Conservation (phyloP, 352 stramenopile species). For the Thalassiosira exigua region DNA sequence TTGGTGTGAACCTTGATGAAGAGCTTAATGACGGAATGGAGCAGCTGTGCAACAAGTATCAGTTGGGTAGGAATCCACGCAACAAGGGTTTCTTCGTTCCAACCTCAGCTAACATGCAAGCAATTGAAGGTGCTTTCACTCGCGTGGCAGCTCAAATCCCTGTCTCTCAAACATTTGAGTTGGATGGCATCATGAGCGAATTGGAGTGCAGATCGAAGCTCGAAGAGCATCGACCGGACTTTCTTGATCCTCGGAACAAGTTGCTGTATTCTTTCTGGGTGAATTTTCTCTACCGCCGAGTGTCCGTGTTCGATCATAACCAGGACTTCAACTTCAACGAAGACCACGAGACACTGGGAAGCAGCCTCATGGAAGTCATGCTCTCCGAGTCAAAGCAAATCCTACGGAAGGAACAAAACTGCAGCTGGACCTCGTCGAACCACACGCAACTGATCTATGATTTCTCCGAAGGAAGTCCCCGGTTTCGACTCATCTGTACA, state of each 20-base stretch:
- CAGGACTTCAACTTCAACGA: conserved; percentile 65
- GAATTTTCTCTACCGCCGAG: conserved; percentile 51
- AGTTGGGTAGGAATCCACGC: not conserved
- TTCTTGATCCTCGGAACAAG: conserved; percentile 43
- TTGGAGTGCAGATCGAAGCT: conserved; percentile 54
- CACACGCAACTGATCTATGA: conserved; percentile 72
- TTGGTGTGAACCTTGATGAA: conserved; percentile 50
- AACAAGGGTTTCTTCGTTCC: conserved; percentile 63
- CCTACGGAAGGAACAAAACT: conserved; percentile 39
- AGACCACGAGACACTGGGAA: conserved; percentile 53
- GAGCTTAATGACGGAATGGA: conserved; percentile 35
- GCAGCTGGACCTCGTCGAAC: conserved; percentile 42
- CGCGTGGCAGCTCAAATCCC: conserved; percentile 35
- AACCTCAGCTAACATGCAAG: conserved; percentile 37
- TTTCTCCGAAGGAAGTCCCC: conserved; percentile 48
- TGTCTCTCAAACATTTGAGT: conserved; percentile 68
- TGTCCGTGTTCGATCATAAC: conserved; percentile 64
- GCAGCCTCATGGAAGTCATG: conserved; percentile 70
- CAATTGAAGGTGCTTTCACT: conserved; percentile 51
- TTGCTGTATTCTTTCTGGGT: conserved; percentile 61
- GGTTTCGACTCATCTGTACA: conserved; percentile 63
- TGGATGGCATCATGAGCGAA: conserved; percentile 53
- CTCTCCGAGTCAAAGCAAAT: conserved; percentile 57
- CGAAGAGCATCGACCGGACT: conserved; percentile 46
- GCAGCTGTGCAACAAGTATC: conserved; percentile 56